Evolutionary conservation across 176 grass and related monocot genomes (phyloP), one percentile per base, ranked within the genome.

Genomic region (Oryza meyeriana): DNA sequence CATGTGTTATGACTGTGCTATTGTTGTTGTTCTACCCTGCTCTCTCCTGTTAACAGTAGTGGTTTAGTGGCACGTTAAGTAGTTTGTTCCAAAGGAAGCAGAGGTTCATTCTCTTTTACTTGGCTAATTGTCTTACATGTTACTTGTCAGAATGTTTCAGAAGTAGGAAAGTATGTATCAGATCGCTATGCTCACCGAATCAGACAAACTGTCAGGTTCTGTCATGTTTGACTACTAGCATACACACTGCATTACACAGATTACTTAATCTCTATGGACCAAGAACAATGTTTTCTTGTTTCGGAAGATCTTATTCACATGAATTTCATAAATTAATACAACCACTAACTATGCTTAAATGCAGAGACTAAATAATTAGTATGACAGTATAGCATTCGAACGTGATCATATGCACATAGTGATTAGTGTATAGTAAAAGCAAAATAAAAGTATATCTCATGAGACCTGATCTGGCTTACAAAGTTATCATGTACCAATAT

Each of bases 201-300:
- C 55, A 47, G 30, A 48, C 30, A 10, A 5, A 45, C 27, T 36
- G 38, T 10, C 17, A 66, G 18, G 35, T 44, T 80, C 31, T 80
- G 35, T 35, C 30, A 69, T 55, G 22, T 69, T 57, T 69, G 9
- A 55, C 78, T 55, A 36, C 78, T 35, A 68, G 31, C 31, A 80
- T 26, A 80, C 32, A 57, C 1, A 57, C n/a, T 57, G 32, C n/a
- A 24, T 69, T 57, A 59, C 24, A 58, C 71, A 34, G 4, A 63
- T 39, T 82, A 48, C 12, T 63, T 29, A 70, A 32, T 29, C 31
- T 81, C 30, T 38, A 63, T 28, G 41, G 0, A 69, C 24, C 22
- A 75, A 86, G 39, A 71, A 70, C 30, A 59, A 81, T 16, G 66
- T 81, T 71, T 62, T 35, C 47, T 61, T 61, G 16, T 85, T 69